Base-by-base conservation (phyloP, 1,284 basidiomycete species). In the Xanthoconium separans region DNA sequence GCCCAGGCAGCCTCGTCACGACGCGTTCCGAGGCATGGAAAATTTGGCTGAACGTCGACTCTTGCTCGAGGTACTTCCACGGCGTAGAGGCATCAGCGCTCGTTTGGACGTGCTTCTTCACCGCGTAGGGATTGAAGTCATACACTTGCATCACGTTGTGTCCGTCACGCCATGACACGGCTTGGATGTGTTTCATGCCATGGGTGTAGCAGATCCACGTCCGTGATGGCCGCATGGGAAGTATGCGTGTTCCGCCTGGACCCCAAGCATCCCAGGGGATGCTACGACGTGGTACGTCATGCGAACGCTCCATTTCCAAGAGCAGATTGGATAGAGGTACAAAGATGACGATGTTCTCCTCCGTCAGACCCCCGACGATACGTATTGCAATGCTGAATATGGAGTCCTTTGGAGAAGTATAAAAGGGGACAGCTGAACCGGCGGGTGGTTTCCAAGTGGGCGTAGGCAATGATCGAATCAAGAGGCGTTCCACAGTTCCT, bases 171-270 rank as follows among this genome's bases (percentile, higher is more conserved):
- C 66, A 64, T 42, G 42, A 52, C 30, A 63, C 27, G 36, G 54
- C 56, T 37, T 58, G 65, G 57, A 72, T 72, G 54, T 72, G 82
- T 57, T 72, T 75, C 61, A 73, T 75, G 10, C 83, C 83, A 54
- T 77, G 77, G 11, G 81, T 74, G 61, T 81, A 82, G 65, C 84
- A 85, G 12, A 82, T 78, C 81, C 81, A 86, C 11, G 70, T 69
- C 11, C 69, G 54, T 27, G 77, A 78, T 37, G 73, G 71, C 34
- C 61, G 58, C 24, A 63, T 61, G 42, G 47, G 58, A 31, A 80
- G 49, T 55, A 81, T 61, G 31, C 79, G 76, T 15, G 76, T 72
- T 4, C 76, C 75, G 10, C 39, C 47, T 1, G 75, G 75, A 13
- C 81, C 81, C 84, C 84, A 86, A 22, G 65, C 61, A 3, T 68